These are phyloP conservation scores for Zychaea mexicana DNA, from an alignment of 371 early-diverging fungal genomes.

Conservation along the genomic window DNA sequence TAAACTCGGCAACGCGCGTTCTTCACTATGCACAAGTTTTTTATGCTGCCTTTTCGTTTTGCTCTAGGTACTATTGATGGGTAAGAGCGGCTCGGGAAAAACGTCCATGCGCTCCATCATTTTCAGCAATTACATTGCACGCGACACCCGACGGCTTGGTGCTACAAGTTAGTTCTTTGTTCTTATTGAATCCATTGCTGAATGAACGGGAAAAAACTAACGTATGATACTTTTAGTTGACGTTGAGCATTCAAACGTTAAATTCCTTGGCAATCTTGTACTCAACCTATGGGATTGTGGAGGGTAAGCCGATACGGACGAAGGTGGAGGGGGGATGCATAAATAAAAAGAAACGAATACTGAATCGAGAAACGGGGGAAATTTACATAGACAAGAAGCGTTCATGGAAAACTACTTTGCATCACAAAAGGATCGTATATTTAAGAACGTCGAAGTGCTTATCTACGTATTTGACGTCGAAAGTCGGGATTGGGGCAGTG, in stretches of 20 bases:
- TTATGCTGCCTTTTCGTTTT: too few relatives aligned
- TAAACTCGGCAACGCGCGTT: too few relatives aligned
- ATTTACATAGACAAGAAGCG: slow-evolving; percentile 91
- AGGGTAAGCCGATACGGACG: slow-evolving; percentile 70
- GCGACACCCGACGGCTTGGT: slow-evolving; percentile 93
- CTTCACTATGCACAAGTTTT: too few relatives aligned
- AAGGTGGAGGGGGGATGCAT: too few relatives aligned
- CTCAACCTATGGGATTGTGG: slow-evolving; percentile 97
- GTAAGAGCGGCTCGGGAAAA: slow-evolving; percentile 96
- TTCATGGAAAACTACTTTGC: slow-evolving; percentile 97
- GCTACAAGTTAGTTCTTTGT: slow-evolving; percentile 78
- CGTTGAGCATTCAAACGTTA: slow-evolving; percentile 95
- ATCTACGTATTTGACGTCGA: slow-evolving; percentile 98
- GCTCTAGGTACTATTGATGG: slow-evolving; percentile 93
- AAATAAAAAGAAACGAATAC: neutral
- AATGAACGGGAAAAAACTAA: neutral
- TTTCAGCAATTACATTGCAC: slow-evolving; percentile 94
- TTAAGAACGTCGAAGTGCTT: slow-evolving; percentile 96
- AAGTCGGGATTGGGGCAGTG: slow-evolving; percentile 86
- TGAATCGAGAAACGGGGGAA: too few relatives aligned
- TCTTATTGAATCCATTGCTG: neutral
- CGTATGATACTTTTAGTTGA: slow-evolving; percentile 67
- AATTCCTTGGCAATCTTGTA: slow-evolving; percentile 91
- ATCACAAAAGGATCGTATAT: slow-evolving; percentile 91
- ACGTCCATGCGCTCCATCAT: slow-evolving; percentile 98